Evolutionary conservation across 2,329 filamentous ascomycete genomes (phyloP), one percentile per base, ranked within the genome.

Genomic region (Ascochyta lentis): DNA sequence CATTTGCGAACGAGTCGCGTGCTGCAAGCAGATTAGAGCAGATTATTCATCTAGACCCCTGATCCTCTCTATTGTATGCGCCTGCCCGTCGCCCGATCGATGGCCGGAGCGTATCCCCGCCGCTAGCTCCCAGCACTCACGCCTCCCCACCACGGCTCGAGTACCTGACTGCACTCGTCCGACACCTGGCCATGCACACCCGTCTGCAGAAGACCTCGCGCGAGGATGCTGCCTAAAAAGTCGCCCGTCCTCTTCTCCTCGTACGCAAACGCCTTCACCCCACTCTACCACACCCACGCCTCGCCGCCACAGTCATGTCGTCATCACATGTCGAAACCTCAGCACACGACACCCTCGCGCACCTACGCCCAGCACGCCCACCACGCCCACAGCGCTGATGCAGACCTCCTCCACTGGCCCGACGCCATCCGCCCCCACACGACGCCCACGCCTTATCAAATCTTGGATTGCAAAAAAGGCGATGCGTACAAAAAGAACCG

Each of bases 361-460:
- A 42, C 58, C 58, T 73, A 74, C 51, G 72, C 72, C 59, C 64
- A 71, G 43, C 66, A 69, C 52, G 52, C 56, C 59, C 64, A 71
- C 43, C 66, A 69, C 52, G 52, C 56, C 44, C 49, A 60, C 47
- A 47, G 61, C 48, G 45, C 63, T 13, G 59, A 67, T 31, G 35
- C 58, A 33, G 69, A 71, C 53, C 63, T 67, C 39, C 49, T 65
- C 33, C 59, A 47, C 49, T 77, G 74, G 74, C 74, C 74, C 19
- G 68, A 67, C 9, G 60, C 68, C 22, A 50, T 66, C 19, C 67
- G 55, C 49, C 79, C 78, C 15, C 76, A 77, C 41, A 61, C 73
- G 15, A 70, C 74, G 24, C 91, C 90, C 1, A 94, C 93, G 0
- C 95, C 95, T 1, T 98, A 99, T 78, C 91, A 98, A 69, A 91